A percentile compares a stretch with the other conserved stretches of the same genome.
Conservation (phyloP, 148 eudicot species). For the Rhododendron mucronatum region DNA sequence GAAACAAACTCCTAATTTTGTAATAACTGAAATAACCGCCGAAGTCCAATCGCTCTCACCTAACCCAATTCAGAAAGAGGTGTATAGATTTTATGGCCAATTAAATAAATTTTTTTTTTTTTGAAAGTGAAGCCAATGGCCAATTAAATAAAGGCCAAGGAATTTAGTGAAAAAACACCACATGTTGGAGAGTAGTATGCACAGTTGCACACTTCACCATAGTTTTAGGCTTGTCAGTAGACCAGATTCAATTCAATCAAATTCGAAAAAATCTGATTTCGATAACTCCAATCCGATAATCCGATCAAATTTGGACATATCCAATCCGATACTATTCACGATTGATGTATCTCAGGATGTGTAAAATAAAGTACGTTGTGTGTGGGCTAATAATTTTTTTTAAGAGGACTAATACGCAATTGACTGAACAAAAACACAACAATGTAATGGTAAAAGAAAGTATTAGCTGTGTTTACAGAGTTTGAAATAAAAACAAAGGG, state of each 20-base stretch:
- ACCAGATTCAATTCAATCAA: too few species aligned
- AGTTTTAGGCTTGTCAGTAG: too few species aligned
- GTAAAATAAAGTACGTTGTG: not conserved
- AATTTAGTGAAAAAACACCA: not conserved
- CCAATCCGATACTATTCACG: too few species aligned
- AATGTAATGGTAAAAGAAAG: not conserved
- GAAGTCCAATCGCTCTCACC: not conserved
- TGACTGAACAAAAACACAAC: not conserved
- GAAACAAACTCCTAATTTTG: not conserved
- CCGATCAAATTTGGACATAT: too few species aligned
- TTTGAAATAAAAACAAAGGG: not conserved
- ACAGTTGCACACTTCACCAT: too few species aligned
- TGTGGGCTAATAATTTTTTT: not conserved
- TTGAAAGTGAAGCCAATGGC: not conserved
- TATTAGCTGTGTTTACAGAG: not conserved
- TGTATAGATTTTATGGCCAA: not conserved
- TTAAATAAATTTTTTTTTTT: too few species aligned
- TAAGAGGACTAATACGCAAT: not conserved
- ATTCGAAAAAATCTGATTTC: too few species aligned
- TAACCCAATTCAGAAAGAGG: not conserved
- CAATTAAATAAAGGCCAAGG: not conserved
- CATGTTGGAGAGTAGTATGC: not conserved
- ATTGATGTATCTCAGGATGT: not conserved
- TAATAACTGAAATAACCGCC: not conserved
- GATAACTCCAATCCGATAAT: too few species aligned